A percentile compares a stretch with the other conserved stretches of the same genome.
phyloP scores from a whole-genome alignment of 345 rosid genomes.

The Syzygium aromaticum region DNA sequence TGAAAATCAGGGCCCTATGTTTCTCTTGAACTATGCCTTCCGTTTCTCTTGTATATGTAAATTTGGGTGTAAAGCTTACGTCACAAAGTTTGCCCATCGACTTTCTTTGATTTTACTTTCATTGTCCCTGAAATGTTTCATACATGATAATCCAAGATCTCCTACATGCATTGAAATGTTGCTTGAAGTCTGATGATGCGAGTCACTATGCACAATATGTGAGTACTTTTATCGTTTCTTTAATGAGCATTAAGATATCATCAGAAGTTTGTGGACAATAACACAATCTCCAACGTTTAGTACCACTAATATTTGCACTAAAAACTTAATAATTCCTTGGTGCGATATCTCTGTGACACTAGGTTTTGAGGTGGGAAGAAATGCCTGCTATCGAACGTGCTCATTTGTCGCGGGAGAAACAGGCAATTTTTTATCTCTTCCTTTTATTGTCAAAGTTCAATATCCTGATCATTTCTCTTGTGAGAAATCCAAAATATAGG shows the following conservation, averaged over 20 bases:
- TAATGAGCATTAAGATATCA: no score
- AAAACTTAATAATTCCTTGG: no score
- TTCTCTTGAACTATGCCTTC: no score
- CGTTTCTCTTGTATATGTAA: no score
- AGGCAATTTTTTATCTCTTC: constrained; percentile 25
- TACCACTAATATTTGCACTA: no score
- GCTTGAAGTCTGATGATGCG: no score
- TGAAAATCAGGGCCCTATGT: neutral
- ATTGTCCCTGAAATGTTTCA: neutral
- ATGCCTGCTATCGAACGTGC: constrained; percentile 83
- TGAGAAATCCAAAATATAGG: neutral
- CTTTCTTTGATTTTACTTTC: neutral
- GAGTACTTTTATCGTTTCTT: no score
- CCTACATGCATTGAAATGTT: neutral
- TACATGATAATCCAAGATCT: constrained; percentile 40
- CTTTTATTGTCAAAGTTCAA: neutral
- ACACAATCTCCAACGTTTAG: no score
- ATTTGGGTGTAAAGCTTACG: no score
- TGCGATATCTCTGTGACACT: no score
- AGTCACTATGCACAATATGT: no score
- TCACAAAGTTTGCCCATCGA: neutral
- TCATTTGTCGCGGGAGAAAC: constrained; percentile 80
- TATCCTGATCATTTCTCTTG: neutral
- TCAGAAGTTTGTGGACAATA: no score
- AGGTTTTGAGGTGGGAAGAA: constrained; percentile 47